These are phyloP conservation scores for Berberis vulgaris DNA, from an alignment of 164 flowering plant species.

Conservation along the genomic window DNA sequence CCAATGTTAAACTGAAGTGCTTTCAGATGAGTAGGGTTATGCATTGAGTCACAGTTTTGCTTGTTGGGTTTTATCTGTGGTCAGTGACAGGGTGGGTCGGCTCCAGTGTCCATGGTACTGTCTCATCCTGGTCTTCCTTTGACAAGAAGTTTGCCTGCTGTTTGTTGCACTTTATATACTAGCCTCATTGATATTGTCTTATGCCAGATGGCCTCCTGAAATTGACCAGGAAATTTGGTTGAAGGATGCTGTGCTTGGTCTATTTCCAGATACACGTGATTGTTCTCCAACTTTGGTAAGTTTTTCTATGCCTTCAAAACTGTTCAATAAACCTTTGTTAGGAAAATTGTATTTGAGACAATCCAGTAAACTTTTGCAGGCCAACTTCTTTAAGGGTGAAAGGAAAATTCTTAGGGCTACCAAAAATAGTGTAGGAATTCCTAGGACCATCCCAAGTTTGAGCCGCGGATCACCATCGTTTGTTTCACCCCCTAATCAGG, in stretches of 20 bases:
- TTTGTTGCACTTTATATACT: constrained; percentile 5
- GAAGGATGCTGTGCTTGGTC: constrained; percentile 64
- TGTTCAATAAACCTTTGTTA: neutral
- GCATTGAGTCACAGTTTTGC: no score
- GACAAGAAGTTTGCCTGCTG: neutral
- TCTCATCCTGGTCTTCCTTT: neutral
- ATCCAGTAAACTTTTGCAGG: constrained; percentile 33
- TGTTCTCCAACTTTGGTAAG: constrained; percentile 89
- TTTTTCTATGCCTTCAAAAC: constrained; percentile 2
- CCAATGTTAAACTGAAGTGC: no score
- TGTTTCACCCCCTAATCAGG: constrained; percentile 28
- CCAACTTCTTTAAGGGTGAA: constrained; percentile 51
- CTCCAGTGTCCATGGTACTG: neutral
- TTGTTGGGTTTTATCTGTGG: neutral
- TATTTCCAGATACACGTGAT: constrained; percentile 76
- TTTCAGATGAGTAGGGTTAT: no score
- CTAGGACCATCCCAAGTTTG: constrained; percentile 19
- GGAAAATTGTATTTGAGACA: constrained; percentile 3
- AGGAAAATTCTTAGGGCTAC: constrained; percentile 29
- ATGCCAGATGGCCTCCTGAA: constrained; percentile 33
- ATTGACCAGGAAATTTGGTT: constrained; percentile 86
- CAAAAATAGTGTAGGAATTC: constrained; percentile 33
- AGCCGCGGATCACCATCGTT: constrained; percentile 34
- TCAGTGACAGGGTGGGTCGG: neutral
- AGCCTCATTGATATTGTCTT: constrained; percentile 28